These are phyloP conservation scores for Fraxinus nigra DNA, from an alignment of 305 asterid genomes.

Conservation along the genomic window DNA sequence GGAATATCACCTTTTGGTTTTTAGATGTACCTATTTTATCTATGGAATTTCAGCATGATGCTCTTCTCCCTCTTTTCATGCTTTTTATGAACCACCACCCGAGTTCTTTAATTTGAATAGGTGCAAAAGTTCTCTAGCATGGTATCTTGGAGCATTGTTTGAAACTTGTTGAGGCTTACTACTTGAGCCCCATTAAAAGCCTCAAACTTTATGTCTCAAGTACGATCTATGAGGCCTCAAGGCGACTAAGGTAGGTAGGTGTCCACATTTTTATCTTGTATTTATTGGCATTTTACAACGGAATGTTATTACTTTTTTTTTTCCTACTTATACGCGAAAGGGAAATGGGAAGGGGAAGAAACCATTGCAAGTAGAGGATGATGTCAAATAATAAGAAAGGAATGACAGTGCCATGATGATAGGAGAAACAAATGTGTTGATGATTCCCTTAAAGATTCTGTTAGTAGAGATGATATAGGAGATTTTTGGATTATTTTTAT, in stretches of 20 bases:
- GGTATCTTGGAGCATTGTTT: not conserved
- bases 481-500: not conserved
- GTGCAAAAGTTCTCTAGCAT: not conserved
- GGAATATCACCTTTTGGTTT: not conserved
- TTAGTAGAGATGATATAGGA: not conserved
- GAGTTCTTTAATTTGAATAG: not conserved
- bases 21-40: not conserved
- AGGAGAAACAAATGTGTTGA: not conserved
- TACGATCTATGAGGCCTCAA: not conserved
- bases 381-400: not conserved
- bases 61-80: not conserved
- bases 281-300: not conserved
- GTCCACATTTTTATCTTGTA: not conserved
- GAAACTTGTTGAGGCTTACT: not conserved
- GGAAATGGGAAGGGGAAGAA: not conserved
- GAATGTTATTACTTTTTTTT: not conserved
- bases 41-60: not conserved
- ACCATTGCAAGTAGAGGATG: not conserved
- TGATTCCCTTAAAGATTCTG: conserved; percentile 1
- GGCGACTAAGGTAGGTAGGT: not conserved
- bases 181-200: not conserved
- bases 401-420: not conserved
- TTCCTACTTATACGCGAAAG: not conserved
- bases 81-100: not conserved
- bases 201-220: not conserved